Conservation (phyloP, 1,139 yeast genomes). For the Ogataea hybrid region DNA sequence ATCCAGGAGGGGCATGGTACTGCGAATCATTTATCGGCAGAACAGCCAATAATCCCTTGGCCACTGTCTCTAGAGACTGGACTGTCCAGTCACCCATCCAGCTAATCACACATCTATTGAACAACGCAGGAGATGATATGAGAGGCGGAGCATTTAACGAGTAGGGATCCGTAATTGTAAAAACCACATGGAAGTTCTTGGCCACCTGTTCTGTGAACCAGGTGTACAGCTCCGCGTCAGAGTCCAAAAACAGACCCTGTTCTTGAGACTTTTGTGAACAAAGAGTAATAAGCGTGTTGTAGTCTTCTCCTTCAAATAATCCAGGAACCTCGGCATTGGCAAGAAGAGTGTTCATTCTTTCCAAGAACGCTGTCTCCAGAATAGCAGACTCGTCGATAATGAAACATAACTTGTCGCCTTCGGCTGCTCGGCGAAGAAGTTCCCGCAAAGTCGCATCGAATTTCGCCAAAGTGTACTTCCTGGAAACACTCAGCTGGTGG, state of each 20-base stretch:
- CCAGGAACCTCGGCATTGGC: constrained; percentile 96
- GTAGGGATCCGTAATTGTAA: constrained; percentile 64
- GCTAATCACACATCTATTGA: constrained; percentile 84
- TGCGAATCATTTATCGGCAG: constrained; percentile 54
- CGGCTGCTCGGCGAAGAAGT: constrained; percentile 45
- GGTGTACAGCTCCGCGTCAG: constrained; percentile 66
- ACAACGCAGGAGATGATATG: constrained; percentile 83
- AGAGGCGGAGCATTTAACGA: constrained; percentile 34
- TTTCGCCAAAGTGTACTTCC: constrained; percentile 54
- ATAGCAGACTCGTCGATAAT: constrained; percentile 81
- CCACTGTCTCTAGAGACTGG: constrained; percentile 48
- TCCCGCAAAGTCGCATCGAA: constrained; percentile 66
- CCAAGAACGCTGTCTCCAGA: constrained; percentile 75
- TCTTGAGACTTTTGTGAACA: constrained; percentile 60
- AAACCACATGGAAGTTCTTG: constrained; percentile 75
- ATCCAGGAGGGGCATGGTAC: constrained; percentile 35
- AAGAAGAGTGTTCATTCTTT: constrained; percentile 85
- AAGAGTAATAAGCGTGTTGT: constrained; percentile 47
- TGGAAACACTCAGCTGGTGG: constrained; percentile 56
- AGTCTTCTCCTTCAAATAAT: constrained; percentile 77
- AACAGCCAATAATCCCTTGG: constrained; percentile 35
- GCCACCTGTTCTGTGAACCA: constrained; percentile 78
- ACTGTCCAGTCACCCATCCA: constrained; percentile 89
- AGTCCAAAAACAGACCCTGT: constrained; percentile 63
- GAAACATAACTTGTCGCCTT: constrained; percentile 67